Evolutionary conservation across 495 filamentous ascomycete genomes (phyloP).

Genomic region (Haplographium delicatum): DNA sequence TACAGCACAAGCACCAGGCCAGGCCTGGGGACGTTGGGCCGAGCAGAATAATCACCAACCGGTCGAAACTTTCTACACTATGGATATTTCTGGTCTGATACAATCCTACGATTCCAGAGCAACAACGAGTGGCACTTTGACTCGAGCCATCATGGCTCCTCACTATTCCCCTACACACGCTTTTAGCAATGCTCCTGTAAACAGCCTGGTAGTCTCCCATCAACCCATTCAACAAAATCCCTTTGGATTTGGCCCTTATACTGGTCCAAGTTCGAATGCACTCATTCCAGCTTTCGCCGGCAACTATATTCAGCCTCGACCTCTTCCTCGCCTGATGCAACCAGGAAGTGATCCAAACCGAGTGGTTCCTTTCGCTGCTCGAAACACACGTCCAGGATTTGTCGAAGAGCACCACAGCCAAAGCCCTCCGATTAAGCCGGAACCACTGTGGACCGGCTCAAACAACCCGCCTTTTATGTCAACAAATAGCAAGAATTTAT

Average conservation of each 20-base stretch:
- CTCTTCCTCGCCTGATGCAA: conserved; percentile 17
- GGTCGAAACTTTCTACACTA: conserved; percentile 19
- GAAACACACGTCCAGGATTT: conserved; percentile 14
- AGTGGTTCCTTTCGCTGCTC: conserved; percentile 12
- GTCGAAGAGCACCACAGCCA: conserved; percentile 21
- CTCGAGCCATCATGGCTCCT: conserved; percentile 23
- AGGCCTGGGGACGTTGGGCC: conserved; percentile 28
- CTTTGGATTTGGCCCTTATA: conserved; percentile 17
- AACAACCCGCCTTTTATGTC: conserved; percentile 8
- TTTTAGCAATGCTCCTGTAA: conserved; percentile 13
- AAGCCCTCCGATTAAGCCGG: conserved; percentile 21
- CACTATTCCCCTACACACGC: conserved; percentile 16
- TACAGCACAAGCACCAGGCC: conserved; percentile 26
- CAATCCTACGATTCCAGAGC: conserved; percentile 25
- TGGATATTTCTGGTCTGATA: conserved; percentile 26
- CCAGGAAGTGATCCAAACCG: too few relatives aligned
- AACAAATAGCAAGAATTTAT: conserved; percentile 8
- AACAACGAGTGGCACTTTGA: conserved; percentile 12
- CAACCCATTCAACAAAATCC: conserved; percentile 23
- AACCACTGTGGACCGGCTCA: conserved; percentile 12
- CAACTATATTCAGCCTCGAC: conserved; percentile 24
- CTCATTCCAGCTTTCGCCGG: conserved; percentile 16
- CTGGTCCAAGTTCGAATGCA: conserved; percentile 4
- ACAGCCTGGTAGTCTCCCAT: conserved; percentile 10
- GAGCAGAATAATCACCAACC: conserved; percentile 20